Evolutionary conservation across 495 filamentous ascomycete genomes (phyloP).

Genomic region (Neurospora sp.): DNA sequence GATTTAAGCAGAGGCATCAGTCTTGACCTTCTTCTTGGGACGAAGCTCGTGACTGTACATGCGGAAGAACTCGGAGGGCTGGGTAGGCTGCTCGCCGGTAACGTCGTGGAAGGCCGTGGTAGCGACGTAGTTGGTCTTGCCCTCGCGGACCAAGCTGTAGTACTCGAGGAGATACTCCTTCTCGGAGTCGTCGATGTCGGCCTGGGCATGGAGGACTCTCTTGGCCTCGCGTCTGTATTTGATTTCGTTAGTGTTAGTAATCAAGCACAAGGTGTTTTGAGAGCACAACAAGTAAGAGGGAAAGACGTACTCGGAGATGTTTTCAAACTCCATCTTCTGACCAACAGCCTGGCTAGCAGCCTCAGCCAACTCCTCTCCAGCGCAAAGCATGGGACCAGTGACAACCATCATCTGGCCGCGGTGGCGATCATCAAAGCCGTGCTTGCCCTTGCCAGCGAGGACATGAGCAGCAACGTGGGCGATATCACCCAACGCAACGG

Average conservation of each 20-base stretch:
- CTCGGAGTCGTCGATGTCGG: constrained; percentile 37
- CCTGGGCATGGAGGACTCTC: constrained; percentile 31
- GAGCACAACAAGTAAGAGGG: not conserved
- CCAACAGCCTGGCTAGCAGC: constrained; percentile 41
- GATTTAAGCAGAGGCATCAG: not conserved
- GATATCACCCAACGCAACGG: constrained; percentile 41
- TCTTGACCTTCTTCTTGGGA: constrained; percentile 32
- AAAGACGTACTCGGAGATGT: constrained; percentile 38
- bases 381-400: constrained; percentile 44
- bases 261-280: not conserved
- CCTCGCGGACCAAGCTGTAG: constrained; percentile 47
- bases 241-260: not conserved
- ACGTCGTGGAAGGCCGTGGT: constrained; percentile 46
- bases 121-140: constrained; percentile 51
- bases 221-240: constrained; percentile 34
- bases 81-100: constrained; percentile 39
- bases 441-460: constrained; percentile 39
- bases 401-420: constrained; percentile 46
- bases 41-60: constrained; percentile 36
- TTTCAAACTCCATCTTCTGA: constrained; percentile 39
- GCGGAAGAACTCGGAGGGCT: constrained; percentile 44
- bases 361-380: constrained; percentile 41
- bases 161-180: constrained; percentile 47
- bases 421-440: constrained; percentile 46
- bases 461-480: constrained; percentile 43